phyloP scores from a whole-genome alignment of 768 basidiomycete species.

The Agrocybe pediades region DNA sequence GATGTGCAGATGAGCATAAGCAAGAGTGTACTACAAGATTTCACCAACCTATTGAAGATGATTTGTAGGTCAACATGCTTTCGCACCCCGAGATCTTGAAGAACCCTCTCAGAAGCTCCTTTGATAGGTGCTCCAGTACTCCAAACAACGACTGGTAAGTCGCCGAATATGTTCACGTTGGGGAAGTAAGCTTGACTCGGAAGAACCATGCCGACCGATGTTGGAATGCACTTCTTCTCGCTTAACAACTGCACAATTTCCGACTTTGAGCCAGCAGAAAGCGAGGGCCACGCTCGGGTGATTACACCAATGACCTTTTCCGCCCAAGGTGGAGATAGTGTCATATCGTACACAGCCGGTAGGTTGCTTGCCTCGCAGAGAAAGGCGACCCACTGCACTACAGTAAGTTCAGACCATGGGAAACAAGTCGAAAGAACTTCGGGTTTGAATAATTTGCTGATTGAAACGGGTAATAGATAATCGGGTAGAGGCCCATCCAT shows the following conservation, averaged over 20 bases:
- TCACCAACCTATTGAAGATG: constrained; percentile 78
- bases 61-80: constrained; percentile 92
- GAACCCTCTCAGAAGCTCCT: constrained; percentile 68
- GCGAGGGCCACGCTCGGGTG: constrained; percentile 71
- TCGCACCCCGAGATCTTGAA: constrained; percentile 78
- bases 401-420: constrained; percentile 76
- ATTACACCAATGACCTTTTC: constrained; percentile 75
- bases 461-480: constrained; percentile 65
- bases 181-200: constrained; percentile 83
- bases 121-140: constrained; percentile 67
- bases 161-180: constrained; percentile 86
- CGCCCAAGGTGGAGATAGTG: constrained; percentile 68
- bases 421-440: constrained; percentile 56
- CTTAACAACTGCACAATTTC: constrained; percentile 51
- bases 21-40: neutral
- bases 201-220: constrained; percentile 68
- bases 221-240: constrained; percentile 66
- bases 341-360: constrained; percentile 60
- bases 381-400: constrained; percentile 76
- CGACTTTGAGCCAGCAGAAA: constrained; percentile 48
- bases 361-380: constrained; percentile 50
- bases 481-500: constrained; percentile 74
- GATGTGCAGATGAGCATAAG: neutral
- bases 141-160: constrained; percentile 78
- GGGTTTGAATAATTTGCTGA: constrained; percentile 62